phyloP scores from a whole-genome alignment of 345 rosid genomes.

The Eucalyptus cloeziana region DNA sequence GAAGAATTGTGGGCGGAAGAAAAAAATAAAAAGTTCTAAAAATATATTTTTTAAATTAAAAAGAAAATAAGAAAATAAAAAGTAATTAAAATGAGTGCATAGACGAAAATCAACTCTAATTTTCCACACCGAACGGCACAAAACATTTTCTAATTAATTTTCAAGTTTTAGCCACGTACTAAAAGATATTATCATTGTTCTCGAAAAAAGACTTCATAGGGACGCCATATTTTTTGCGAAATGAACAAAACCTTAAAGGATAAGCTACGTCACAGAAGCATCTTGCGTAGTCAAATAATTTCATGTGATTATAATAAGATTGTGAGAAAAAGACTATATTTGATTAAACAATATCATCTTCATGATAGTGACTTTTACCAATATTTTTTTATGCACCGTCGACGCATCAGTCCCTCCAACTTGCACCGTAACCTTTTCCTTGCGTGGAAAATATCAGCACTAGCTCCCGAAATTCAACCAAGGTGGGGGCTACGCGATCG shows the following conservation, averaged over 20 bases:
- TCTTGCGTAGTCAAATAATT: not conserved
- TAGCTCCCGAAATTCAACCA: not conserved
- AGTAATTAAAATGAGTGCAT: too few species aligned
- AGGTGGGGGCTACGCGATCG: not conserved
- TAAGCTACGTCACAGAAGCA: not conserved
- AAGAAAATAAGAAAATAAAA: too few species aligned
- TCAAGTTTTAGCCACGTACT: too few species aligned
- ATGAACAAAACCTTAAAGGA: too few species aligned
- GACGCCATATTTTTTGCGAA: fast-evolving
- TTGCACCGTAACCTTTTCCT: not conserved
- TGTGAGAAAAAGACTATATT: not conserved
- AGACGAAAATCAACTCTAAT: too few species aligned
- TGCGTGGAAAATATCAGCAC: not conserved
- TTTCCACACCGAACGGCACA: too few species aligned
- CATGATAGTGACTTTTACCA: not conserved
- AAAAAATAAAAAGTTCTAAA: too few species aligned
- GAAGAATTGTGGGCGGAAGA: too few species aligned
- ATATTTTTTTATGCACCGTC: not conserved
- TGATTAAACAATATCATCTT: not conserved
- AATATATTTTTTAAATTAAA: too few species aligned
- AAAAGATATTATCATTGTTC: too few species aligned
- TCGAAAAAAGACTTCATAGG: too few species aligned
- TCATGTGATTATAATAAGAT: not conserved
- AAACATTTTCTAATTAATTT: too few species aligned
- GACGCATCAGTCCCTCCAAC: not conserved